Evolutionary conservation across 768 basidiomycete genomes (phyloP).

Genomic region (Tricholoma bakamatsutake): DNA sequence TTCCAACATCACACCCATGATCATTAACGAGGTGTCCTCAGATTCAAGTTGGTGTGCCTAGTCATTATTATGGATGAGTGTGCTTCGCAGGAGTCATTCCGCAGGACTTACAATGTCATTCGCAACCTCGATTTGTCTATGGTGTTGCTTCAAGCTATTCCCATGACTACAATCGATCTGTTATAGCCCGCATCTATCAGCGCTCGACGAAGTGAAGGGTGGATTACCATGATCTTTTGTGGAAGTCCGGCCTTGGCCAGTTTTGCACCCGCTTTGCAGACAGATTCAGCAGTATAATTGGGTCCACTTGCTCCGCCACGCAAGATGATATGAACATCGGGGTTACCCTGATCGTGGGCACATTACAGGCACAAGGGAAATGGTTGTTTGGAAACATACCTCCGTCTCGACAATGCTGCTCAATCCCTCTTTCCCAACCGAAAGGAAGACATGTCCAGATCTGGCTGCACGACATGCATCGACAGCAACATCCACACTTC

Average conservation of each 20-base stretch:
- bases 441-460: constrained; percentile 90
- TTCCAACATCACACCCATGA: constrained; percentile 96
- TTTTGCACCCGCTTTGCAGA: constrained; percentile 68
- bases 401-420: constrained; percentile 94
- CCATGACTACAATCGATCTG: constrained; percentile 97
- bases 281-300: constrained; percentile 78
- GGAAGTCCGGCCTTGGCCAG: constrained; percentile 73
- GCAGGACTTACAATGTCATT: constrained; percentile 70
- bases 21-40: constrained; percentile 61
- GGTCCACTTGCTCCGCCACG: constrained; percentile 88
- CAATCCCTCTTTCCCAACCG: constrained; percentile 94
- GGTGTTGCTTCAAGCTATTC: constrained; percentile 89
- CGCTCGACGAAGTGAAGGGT: background rate
- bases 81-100: background rate
- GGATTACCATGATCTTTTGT: constrained; percentile 79
- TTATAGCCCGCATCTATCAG: background rate
- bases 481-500: constrained; percentile 83
- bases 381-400: constrained; percentile 32
- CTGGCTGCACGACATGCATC: constrained; percentile 94
- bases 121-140: constrained; percentile 83
- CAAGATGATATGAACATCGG: constrained; percentile 90
- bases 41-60: constrained; percentile 71
- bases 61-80: constrained; percentile 10
- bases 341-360: constrained; percentile 59
- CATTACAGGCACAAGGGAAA: background rate